Conservation (phyloP, 129 eudicot genomes). For the Arctium minus region DNA sequence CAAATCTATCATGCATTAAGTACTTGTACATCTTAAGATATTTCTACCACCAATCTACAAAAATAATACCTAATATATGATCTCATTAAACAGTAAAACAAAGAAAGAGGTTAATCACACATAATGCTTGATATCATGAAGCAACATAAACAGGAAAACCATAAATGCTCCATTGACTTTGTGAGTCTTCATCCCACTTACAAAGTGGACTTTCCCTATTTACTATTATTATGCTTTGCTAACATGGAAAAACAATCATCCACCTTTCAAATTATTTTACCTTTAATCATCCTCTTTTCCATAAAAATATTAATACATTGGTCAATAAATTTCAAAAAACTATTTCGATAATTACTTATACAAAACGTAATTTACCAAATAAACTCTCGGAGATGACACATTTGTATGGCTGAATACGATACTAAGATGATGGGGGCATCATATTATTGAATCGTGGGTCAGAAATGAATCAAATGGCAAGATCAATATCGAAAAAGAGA, state of each 20-base stretch:
- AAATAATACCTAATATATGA: not conserved
- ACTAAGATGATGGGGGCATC: not conserved
- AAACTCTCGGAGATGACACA: not conserved
- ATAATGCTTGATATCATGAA: slow-evolving; percentile 31
- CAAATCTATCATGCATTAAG: too few species aligned
- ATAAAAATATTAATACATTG: not conserved
- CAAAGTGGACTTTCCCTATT: slow-evolving; percentile 54
- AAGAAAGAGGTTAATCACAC: not conserved
- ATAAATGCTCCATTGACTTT: slow-evolving; percentile 40
- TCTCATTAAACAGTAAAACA: not conserved
- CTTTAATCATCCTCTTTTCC: not conserved
- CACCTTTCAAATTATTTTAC: slow-evolving; percentile 5
- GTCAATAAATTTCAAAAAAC: not conserved
- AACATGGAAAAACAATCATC: slow-evolving; percentile 28
- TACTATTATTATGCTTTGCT: slow-evolving; percentile 28
- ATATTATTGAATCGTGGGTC: not conserved
- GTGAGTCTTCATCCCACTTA: slow-evolving; percentile 51
- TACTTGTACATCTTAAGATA: not conserved
- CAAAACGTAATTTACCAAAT: not conserved
- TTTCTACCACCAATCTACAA: not conserved
- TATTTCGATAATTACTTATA: not conserved
- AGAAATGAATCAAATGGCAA: not conserved
- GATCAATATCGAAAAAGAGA: not conserved
- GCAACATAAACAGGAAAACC: slow-evolving; percentile 41
- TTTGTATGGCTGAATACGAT: not conserved